Conservation (phyloP, 768 basidiomycete genomes). For the Vararia minispora region DNA sequence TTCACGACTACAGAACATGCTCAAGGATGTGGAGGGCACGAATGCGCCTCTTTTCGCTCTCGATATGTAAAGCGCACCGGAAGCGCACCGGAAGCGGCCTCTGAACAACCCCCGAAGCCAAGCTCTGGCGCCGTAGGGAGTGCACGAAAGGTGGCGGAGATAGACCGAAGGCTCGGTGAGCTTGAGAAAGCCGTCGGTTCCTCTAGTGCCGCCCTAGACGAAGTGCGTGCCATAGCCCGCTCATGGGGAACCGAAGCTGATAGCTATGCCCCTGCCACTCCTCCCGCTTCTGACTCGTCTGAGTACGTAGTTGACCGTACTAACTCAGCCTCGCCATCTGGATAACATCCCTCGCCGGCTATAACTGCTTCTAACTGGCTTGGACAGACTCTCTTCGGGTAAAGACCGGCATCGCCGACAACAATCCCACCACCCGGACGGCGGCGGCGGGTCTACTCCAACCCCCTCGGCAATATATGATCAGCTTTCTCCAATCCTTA, state of each 20-base stretch:
- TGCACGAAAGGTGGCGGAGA: constrained; percentile 50
- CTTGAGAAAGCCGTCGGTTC: constrained; percentile 81
- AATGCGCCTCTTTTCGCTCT: no score
- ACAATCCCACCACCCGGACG: constrained; percentile 18
- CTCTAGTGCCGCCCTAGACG: constrained; percentile 67
- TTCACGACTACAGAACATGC: constrained; percentile 46
- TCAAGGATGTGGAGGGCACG: constrained; percentile 27
- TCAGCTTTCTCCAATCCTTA: constrained; percentile 55
- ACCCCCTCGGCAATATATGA: constrained; percentile 33
- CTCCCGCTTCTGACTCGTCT: constrained; percentile 72
- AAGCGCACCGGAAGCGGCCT: no score
- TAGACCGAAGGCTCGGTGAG: constrained; percentile 77
- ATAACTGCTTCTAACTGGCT: constrained; percentile 84
- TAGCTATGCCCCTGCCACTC: constrained; percentile 60
- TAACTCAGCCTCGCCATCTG: constrained; percentile 92
- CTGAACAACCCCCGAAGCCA: no score
- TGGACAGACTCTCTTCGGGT: constrained; percentile 61
- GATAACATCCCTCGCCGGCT: constrained; percentile 91
- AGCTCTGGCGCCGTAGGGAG: no score
- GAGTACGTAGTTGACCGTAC: constrained; percentile 73
- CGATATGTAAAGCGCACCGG: no score
- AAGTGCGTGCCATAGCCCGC: constrained; percentile 37
- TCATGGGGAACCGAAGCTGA: not conserved
- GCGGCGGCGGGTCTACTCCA: constrained; percentile 9
- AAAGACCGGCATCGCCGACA: constrained; percentile 30